Conservation (phyloP, 805 yeast species). For the Suhomyces pyralidae region DNA sequence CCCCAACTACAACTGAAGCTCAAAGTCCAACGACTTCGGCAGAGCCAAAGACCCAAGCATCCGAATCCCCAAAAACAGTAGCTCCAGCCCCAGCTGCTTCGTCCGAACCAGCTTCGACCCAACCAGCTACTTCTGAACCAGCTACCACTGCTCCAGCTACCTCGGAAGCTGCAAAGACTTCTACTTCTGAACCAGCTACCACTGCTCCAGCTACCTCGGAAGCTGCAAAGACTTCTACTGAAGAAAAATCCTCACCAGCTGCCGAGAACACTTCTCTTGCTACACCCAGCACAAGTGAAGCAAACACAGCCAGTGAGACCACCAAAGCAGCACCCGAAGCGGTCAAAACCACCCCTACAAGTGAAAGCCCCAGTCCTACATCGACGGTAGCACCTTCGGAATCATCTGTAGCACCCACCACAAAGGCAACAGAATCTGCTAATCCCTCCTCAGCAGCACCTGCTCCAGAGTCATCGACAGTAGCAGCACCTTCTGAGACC, state of each 20-base stretch:
- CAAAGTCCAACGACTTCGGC: neutral
- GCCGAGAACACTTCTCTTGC: neutral
- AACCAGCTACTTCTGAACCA: neutral
- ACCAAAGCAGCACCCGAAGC: neutral
- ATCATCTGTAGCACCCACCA: constrained; percentile 1
- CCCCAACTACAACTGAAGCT: neutral
- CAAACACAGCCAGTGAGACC: neutral
- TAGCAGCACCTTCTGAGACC: neutral
- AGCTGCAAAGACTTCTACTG: neutral
- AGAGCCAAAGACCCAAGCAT: neutral
- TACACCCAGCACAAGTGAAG: neutral
- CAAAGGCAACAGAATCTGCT: constrained; percentile 1
- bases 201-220: neutral
- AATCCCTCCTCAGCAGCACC: neutral
- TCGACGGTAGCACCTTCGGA: constrained; percentile 1
- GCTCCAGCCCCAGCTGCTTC: neutral
- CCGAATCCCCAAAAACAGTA: neutral
- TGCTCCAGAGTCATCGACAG: neutral
- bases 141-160: neutral
- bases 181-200: neutral
- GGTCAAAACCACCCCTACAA: neutral
- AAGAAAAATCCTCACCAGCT: neutral
- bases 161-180: neutral
- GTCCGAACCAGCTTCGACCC: neutral
- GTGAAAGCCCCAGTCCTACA: neutral